These are phyloP conservation scores for Syncephalastrum monosporum DNA, from an alignment of 371 early-diverging fungal species.

Conservation along the genomic window DNA sequence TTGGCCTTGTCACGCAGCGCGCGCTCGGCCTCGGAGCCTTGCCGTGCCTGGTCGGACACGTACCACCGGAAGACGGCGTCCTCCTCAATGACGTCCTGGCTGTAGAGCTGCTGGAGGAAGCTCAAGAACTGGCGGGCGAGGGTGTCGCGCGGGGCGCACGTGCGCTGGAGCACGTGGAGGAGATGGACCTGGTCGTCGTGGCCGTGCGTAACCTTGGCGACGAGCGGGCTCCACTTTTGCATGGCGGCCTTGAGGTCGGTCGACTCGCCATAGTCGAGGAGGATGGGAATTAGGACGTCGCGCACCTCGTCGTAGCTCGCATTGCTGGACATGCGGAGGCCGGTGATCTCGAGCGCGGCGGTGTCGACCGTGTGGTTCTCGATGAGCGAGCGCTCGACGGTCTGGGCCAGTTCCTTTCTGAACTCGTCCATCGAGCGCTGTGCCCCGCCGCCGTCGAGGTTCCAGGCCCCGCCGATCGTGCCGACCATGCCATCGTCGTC, in stretches of 20 bases:
- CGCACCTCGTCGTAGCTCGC: conserved; percentile 81
- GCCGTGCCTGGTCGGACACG: conserved; percentile 33
- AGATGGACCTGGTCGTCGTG: conserved; percentile 79
- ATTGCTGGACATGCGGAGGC: conserved; percentile 88
- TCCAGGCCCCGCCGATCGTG: conserved; percentile 35
- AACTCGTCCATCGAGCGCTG: conserved; percentile 48
- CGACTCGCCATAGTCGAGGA: conserved; percentile 60
- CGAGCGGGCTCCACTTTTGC: conserved; percentile 67
- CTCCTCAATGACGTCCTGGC: conserved; percentile 82
- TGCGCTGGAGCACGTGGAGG: conserved; percentile 60
- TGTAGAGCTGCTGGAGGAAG: conserved; percentile 71
- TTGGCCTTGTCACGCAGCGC: conserved; percentile 44
- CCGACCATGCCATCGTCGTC: conserved; percentile 31
- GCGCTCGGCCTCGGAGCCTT: conserved; percentile 23
- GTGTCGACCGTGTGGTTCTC: conserved; percentile 78
- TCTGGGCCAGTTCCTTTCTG: conserved; percentile 75
- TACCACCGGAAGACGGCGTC: conserved; percentile 84
- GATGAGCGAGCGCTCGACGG: conserved; percentile 78
- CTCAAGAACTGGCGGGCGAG: conserved; percentile 61
- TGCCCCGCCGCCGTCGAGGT: conserved; percentile 35
- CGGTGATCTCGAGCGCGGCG: conserved; percentile 85
- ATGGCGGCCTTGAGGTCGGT: conserved; percentile 36
- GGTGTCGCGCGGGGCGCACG: conserved; percentile 40
- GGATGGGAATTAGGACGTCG: conserved; percentile 65
- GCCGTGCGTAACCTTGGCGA: conserved; percentile 71